Evolutionary conservation across 2,329 filamentous ascomycete species (phyloP), one percentile per base, ranked within the genome.

Genomic region (Phialemonium atrogriseum): DNA sequence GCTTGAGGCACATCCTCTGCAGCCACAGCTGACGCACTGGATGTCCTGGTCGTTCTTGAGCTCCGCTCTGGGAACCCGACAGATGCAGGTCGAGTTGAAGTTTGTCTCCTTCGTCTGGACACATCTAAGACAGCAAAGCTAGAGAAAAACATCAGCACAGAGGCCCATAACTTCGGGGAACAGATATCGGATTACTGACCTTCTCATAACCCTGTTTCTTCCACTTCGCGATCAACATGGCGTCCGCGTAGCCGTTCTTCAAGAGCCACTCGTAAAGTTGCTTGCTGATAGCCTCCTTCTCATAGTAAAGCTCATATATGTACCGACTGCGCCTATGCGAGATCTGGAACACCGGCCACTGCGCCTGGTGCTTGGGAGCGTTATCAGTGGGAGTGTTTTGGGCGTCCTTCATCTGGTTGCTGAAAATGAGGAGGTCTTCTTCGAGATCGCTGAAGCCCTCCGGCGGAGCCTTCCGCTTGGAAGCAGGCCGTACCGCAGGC

Each of bases 51-150:
- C 80, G 49, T 94, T 87, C 59, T 94, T 94, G 52, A 98, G 62
- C 56, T 93, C 77, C 19, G 85, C 80, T 52, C 83, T 81, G 2
- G 91, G 91, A 30, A 98, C 89, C 31, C 91, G 84, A 58, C 91
- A 98, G 50, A 98, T 91, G 56, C 91, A 98, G 1, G 89, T 98
- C 42, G 85, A 84, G 58, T 89, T 91, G 66, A 96, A 98, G 59
- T 98, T 98, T 18, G 91, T 98, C 68, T 98, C 91, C 60, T 96
- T 96, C n/a, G 91, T 95, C 60, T 98, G 91, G 35, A 98, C 89
- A 59, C 91, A 98, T 40, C 88, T 77, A 34, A 95, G 68, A 57
- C 91, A 98, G 60, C 91, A 98, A 25, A 98, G 64, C 84, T 91
- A 50, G 20, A 33, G 13, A 15, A 27, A 19, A 5, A 23, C 7